A percentile compares a stretch with the other conserved stretches of the same genome.
Conservation (phyloP, 2,329 filamentous ascomycete species). For the Scleromitrula shiraiana region DNA sequence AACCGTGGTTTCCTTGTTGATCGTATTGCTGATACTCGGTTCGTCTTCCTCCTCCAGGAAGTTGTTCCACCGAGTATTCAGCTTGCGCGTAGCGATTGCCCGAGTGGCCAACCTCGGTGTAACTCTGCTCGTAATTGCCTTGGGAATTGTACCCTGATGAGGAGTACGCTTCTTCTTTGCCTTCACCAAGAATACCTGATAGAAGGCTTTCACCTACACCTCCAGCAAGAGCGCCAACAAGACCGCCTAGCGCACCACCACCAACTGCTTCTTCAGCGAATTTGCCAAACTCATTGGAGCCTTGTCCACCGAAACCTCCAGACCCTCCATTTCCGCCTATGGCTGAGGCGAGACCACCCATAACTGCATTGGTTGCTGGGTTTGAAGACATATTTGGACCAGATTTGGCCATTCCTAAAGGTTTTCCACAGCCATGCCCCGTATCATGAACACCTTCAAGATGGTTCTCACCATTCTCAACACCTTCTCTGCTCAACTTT, state of each 20-base stretch:
- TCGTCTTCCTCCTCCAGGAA: slow-evolving; percentile 47
- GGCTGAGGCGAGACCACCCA: slow-evolving; percentile 48
- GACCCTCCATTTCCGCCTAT: slow-evolving; percentile 25
- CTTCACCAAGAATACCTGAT: slow-evolving; percentile 47
- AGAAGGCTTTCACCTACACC: slow-evolving; percentile 60
- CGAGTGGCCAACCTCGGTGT: slow-evolving; percentile 53
- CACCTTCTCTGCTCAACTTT: slow-evolving; percentile 71
- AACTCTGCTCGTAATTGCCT: slow-evolving; percentile 52
- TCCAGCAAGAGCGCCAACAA: slow-evolving; percentile 62
- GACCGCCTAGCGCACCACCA: slow-evolving; percentile 57
- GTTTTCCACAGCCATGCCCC: slow-evolving; percentile 73
- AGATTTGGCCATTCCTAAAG: slow-evolving; percentile 65
- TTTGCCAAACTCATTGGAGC: slow-evolving; percentile 35
- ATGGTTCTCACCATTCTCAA: slow-evolving; percentile 72
- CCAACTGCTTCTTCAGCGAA: slow-evolving; percentile 52
- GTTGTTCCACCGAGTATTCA: slow-evolving; percentile 43
- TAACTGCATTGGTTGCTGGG: slow-evolving; percentile 43
- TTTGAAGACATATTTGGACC: slow-evolving; percentile 39
- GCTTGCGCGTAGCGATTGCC: slow-evolving; percentile 25
- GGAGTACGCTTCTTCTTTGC: slow-evolving; percentile 41
- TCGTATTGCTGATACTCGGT: slow-evolving; percentile 57
- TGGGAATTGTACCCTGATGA: slow-evolving; percentile 48
- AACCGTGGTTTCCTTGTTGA: slow-evolving; percentile 32
- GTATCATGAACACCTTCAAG: slow-evolving; percentile 76
- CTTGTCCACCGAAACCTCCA: slow-evolving; percentile 8